Evolutionary conservation across 2,329 filamentous ascomycete species (phyloP).

Genomic region (Myrmaecium sp.): DNA sequence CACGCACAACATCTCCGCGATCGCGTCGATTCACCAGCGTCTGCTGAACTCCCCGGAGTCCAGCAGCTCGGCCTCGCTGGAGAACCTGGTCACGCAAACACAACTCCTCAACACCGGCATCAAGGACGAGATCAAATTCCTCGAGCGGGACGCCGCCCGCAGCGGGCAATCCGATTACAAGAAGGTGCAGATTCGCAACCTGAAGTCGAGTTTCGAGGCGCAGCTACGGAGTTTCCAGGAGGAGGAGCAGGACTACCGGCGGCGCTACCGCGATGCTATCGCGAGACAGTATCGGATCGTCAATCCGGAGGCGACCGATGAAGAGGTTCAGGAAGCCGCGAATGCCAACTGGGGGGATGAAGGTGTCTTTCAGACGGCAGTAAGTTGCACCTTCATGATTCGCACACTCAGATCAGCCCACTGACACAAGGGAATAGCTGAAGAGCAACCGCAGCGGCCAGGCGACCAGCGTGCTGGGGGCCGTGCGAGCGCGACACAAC

Average conservation of each 20-base stretch:
- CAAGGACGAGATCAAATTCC: conserved; percentile 60
- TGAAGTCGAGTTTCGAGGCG: conserved; percentile 56
- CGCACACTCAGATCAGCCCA: conserved; percentile 1
- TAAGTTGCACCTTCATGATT: conserved; percentile 30
- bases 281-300: conserved; percentile 67
- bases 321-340: conserved; percentile 51
- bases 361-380: conserved; percentile 67
- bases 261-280: conserved; percentile 61
- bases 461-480: conserved; percentile 55
- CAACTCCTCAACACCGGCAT: conserved; percentile 59
- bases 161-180: conserved; percentile 50
- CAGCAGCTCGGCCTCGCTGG: conserved; percentile 36
- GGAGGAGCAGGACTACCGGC: conserved; percentile 54
- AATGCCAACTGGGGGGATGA: conserved; percentile 60
- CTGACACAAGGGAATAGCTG: conserved; percentile 33
- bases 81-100: conserved; percentile 51
- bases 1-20: conserved; percentile 48
- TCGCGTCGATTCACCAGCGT: conserved; percentile 55
- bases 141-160: conserved; percentile 53
- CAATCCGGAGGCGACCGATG: conserved; percentile 61
- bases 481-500: conserved; percentile 67
- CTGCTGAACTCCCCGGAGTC: conserved; percentile 46
- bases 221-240: conserved; percentile 54
- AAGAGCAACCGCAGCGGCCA: conserved; percentile 58
- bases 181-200: conserved; percentile 48